phyloP scores from a whole-genome alignment of 106 monocot genomes.

The Acorus gramineus region DNA sequence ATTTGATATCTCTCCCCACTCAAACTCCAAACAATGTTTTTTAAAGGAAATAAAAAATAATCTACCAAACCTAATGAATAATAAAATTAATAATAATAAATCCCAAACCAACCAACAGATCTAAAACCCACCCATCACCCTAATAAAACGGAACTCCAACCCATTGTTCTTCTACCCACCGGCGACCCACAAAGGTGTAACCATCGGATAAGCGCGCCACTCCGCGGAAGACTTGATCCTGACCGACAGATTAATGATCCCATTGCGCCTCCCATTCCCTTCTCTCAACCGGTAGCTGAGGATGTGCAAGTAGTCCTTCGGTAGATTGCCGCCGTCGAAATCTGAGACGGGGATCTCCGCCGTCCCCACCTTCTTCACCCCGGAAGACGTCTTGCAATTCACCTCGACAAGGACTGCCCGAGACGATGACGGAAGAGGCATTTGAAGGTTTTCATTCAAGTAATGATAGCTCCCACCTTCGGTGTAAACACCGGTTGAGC shows the following conservation, averaged over 20 bases:
- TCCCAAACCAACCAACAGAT: too few relatives aligned
- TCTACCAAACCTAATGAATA: too few relatives aligned
- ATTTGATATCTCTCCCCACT: too few relatives aligned
- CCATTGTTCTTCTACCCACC: too few relatives aligned
- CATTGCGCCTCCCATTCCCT: not conserved
- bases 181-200: too few relatives aligned
- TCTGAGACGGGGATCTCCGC: constrained; percentile 3
- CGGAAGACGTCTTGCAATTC: not conserved
- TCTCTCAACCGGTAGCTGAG: constrained; percentile 12
- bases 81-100: too few relatives aligned
- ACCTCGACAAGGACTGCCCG: constrained; percentile 4
- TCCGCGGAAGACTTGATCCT: too few relatives aligned
- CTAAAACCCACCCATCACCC: too few relatives aligned
- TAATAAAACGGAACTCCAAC: too few relatives aligned
- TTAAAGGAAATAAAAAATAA: too few relatives aligned
- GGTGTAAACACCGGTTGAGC: not conserved
- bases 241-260: constrained; percentile 8
- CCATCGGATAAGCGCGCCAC: too few relatives aligned
- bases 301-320: constrained; percentile 2
- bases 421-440: not conserved
- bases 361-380: not conserved
- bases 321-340: constrained; percentile 3
- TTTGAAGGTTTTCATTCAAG: constrained; percentile 1
- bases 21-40: too few relatives aligned
- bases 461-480: constrained; percentile 1